Conservation (phyloP, 148 eudicot genomes). For the Camellia sinensis region DNA sequence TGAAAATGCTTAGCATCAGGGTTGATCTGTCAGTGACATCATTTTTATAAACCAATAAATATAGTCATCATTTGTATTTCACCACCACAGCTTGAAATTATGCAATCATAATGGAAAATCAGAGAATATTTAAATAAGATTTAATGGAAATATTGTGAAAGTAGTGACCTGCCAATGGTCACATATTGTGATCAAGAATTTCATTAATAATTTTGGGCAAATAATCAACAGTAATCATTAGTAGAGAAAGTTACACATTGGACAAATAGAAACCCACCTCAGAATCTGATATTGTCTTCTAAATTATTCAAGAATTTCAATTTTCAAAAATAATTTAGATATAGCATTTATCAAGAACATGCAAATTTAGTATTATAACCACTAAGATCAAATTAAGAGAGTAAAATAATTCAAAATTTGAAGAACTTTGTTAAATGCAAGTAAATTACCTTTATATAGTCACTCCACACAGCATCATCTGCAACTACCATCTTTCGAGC, state of each 20-base stretch:
- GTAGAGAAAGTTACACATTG: not conserved
- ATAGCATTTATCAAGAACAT: not conserved
- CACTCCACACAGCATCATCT: constrained; percentile 13
- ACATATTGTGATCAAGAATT: not conserved
- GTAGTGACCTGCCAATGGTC: not conserved
- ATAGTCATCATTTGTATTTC: not conserved
- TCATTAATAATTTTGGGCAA: not conserved
- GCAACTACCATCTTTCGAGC: constrained; percentile 19
- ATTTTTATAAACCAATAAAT: not conserved
- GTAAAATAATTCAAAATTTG: not conserved
- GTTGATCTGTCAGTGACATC: not conserved
- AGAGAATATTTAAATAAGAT: too few species aligned
- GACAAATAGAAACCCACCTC: not conserved
- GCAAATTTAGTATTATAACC: not conserved
- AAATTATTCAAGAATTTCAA: not conserved
- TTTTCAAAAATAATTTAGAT: not conserved
- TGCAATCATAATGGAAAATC: not conserved
- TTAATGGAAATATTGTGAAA: not conserved
- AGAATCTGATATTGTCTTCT: not conserved
- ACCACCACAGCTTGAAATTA: not conserved
- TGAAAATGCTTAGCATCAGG: constrained; percentile 12
- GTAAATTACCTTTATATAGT: constrained; percentile 11
- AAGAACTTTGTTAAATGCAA: not conserved
- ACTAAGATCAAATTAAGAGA: not conserved
- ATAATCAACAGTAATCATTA: not conserved